Evolutionary conservation across 2,329 filamentous ascomycete species (phyloP), one percentile per base, ranked within the genome.

Genomic region (Colletotrichum kahawae): DNA sequence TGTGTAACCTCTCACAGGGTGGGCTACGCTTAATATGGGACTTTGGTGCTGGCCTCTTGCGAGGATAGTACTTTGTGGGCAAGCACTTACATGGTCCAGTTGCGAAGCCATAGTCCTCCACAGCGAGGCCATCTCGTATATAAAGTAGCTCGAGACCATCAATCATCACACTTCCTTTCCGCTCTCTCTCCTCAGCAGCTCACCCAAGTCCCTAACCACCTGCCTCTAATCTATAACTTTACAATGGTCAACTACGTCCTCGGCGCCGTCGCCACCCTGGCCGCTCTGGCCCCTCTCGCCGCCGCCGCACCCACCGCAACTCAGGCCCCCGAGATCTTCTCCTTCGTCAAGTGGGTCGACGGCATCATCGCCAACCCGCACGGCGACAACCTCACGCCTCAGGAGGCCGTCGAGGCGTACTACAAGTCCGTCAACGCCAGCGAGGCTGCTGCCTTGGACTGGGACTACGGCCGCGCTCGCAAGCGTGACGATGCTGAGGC

Each of bases 271-370:
- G 54, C 38, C 9, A n/a, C 38, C 38, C 38, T 48, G 38, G 38
- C 18, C 38, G 38, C 38, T 12, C 18, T 48, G 38, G 38, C 18
- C 38, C 38, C 38, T 9, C 38, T 48, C 38, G 38, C 48, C 2
- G 64, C 48, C n/a, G 70, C 66, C 29, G 27, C 43, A 24, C 70
- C 74, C 4, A 18, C 57, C 6, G 10, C 66, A 8, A 29, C 60
- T 12, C 21, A 33, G 31, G 21, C 60, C 5, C 29, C 13, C 7
- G 67, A 54, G 51, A 24, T 73, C 14, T 70, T 74, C 38, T 76
- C 74, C 14, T 76, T 76, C 60, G 62, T 34, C 24, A 59, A 60
- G 24, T 76, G 71, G 74, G 62, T 74, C 4, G 74, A 66, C 60
- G 66, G 51, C 33, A 71, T 76, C n/a, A 76, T 74, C 27, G 60